Percentiles rank a stretch among this genome's conserved stretches.
Conservation (phyloP, 768 basidiomycete species). For the Macrolepiota albuminosa region DNA sequence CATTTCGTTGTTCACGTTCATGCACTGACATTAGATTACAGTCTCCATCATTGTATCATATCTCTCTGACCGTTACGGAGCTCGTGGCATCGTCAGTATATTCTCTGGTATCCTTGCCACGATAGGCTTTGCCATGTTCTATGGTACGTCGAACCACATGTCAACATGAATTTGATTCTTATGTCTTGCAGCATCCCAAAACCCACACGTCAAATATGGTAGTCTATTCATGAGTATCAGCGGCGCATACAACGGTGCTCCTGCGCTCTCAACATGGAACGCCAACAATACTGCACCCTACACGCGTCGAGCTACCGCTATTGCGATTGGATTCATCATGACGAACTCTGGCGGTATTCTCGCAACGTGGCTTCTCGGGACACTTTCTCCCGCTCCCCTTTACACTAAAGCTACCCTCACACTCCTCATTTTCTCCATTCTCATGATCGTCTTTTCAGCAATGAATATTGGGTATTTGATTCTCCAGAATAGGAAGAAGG, state of each 20-base stretch:
- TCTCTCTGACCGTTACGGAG: too few relatives aligned
- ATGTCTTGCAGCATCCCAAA: slow-evolving; percentile 27
- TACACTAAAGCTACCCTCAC: slow-evolving; percentile 46
- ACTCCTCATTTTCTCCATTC: slow-evolving; percentile 34
- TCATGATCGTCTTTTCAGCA: slow-evolving; percentile 31
- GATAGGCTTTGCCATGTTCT: too few relatives aligned
- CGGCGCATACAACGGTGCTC: slow-evolving; percentile 49
- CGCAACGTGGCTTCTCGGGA: slow-evolving; percentile 54
- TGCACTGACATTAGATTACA: too few relatives aligned
- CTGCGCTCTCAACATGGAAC: slow-evolving; percentile 52
- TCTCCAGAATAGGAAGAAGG: slow-evolving; percentile 43
- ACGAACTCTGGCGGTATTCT: slow-evolving; percentile 59
- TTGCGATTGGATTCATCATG: slow-evolving; percentile 54
- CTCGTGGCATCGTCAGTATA: too few relatives aligned
- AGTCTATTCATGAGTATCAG: slow-evolving; percentile 52
- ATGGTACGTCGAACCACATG: too few relatives aligned
- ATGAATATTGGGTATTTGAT: slow-evolving; percentile 37
- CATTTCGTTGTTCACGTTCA: too few relatives aligned
- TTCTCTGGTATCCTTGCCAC: too few relatives aligned
- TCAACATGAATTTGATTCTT: too few relatives aligned
- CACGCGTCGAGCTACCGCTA: slow-evolving; percentile 50
- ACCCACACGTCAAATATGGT: slow-evolving; percentile 41
- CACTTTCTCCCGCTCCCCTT: slow-evolving; percentile 42
- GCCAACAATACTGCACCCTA: slow-evolving; percentile 60
- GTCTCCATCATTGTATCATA: too few relatives aligned